These are phyloP conservation scores for Pseudozyma sp. DNA, from an alignment of 1,284 basidiomycete genomes.

Conservation along the genomic window DNA sequence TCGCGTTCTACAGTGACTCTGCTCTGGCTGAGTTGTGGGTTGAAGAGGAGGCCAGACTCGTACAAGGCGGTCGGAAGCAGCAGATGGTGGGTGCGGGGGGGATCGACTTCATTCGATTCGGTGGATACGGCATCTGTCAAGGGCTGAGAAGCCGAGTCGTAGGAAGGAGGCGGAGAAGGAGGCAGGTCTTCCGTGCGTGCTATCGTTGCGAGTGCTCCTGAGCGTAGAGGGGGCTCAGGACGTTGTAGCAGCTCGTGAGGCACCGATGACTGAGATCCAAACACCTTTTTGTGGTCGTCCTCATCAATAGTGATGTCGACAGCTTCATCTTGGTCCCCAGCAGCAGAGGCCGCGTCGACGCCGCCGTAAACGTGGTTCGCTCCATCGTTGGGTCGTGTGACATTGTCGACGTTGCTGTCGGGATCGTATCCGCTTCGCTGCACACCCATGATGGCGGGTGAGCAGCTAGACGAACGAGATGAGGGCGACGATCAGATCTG, in stretches of 20 bases:
- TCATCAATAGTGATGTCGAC: constrained; percentile 50
- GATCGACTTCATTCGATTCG: not conserved
- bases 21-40: constrained; percentile 30
- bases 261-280: constrained; percentile 16
- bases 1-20: constrained; percentile 16
- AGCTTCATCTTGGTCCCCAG: constrained; percentile 11
- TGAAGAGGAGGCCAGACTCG: constrained; percentile 44
- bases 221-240: not conserved
- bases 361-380: constrained; percentile 1
- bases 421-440: constrained; percentile 22
- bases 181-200: constrained; percentile 1
- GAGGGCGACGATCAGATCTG: not conserved
- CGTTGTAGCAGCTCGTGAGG: constrained; percentile 10
- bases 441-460: constrained; percentile 15
- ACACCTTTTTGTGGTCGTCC: constrained; percentile 37
- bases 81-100: constrained; percentile 9
- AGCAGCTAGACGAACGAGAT: not conserved
- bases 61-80: constrained; percentile 33
- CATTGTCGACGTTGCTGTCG: constrained; percentile 29
- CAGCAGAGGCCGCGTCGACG: not conserved
- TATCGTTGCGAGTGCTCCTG: not conserved
- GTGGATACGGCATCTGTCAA: not conserved
- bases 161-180: constrained; percentile 21
- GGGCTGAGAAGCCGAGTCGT: not conserved
- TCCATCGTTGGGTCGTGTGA: constrained; percentile 22